Conservation (phyloP, 805 yeast species). For the Wickerhamiella azymoides region DNA sequence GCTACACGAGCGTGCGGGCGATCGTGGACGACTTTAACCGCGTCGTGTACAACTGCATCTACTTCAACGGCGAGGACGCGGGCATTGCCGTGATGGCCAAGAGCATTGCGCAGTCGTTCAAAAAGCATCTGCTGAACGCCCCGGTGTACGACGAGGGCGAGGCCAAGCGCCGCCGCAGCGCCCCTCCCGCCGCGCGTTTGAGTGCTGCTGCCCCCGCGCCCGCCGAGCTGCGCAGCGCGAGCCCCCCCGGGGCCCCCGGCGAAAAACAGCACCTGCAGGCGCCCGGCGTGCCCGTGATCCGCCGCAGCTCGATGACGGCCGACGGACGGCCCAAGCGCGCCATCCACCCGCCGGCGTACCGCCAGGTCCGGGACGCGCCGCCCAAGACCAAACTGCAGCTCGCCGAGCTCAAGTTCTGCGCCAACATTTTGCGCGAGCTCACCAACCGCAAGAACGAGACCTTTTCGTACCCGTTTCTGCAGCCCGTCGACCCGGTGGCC, state of each 20-base stretch:
- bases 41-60: slow-evolving; percentile 70
- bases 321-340: slow-evolving; percentile 89
- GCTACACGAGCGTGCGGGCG: slow-evolving; percentile 56
- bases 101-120: slow-evolving; percentile 81
- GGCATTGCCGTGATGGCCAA: slow-evolving; percentile 84
- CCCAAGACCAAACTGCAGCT: slow-evolving; percentile 80
- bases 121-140: slow-evolving; percentile 82
- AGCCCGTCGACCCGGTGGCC: slow-evolving; percentile 92
- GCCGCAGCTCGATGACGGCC: slow-evolving; percentile 51
- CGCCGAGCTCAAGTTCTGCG: slow-evolving; percentile 77
- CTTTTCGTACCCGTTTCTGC: slow-evolving; percentile 78
- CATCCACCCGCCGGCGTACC: slow-evolving; percentile 91
- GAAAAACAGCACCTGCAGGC: slow-evolving; percentile 6
- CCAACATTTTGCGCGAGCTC: slow-evolving; percentile 68
- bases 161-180: slow-evolving; percentile 10
- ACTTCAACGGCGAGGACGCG: slow-evolving; percentile 74
- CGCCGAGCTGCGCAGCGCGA: slow-evolving; percentile 2
- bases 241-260: slow-evolving; percentile 8
- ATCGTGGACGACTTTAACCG: slow-evolving; percentile 66
- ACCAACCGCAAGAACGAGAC: slow-evolving; percentile 69
- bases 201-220: slow-evolving; percentile 14
- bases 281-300: slow-evolving; percentile 43
- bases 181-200: slow-evolving; percentile 20
- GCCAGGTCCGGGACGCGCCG: slow-evolving; percentile 66
- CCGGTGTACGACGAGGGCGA: slow-evolving; percentile 42